These are phyloP conservation scores for barrel medic (Medicago truncatula) DNA, from an alignment of 306 rosid species.

Conservation along the genomic window MtrunA17r5.0-ANR NC_053042.1:27350001-27350500, in stretches of 20 bases:
- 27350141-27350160: background rate
- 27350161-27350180: constrained; percentile 22
- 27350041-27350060: constrained; percentile 17
- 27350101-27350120: background rate
- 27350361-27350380: background rate
- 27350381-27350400: background rate
- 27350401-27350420: background rate
- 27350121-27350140: background rate
- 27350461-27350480: too few species aligned
- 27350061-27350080: constrained; percentile 39
- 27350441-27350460: too few species aligned
- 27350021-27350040: constrained; percentile 20
- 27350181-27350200: background rate
- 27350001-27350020: constrained; percentile 21
- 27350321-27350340: background rate
- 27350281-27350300: background rate
- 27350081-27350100: constrained; percentile 19
- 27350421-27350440: background rate
- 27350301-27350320: background rate
- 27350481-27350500: background rate
- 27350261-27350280: background rate
- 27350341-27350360: background rate
- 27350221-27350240: constrained; percentile 8
- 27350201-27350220: constrained; percentile 2
- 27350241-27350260: constrained; percentile 13